A percentile compares a stretch with the other conserved stretches of the same genome.
phyloP scores from a whole-genome alignment of 208 protist genomes.

The Endotrypanum monterogeii region DNA sequence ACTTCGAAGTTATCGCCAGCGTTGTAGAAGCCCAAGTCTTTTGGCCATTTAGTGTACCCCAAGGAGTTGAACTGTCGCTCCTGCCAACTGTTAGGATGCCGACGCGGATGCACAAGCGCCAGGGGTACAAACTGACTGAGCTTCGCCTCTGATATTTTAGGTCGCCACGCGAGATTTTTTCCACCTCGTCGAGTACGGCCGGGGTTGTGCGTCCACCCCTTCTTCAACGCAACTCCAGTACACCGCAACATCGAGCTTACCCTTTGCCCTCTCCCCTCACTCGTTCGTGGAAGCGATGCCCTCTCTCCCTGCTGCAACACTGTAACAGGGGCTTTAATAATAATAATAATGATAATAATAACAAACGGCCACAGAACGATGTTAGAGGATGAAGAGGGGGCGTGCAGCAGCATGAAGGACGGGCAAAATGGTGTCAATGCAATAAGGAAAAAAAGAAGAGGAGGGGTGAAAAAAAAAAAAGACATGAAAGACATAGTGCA shows the following conservation, averaged over 20 bases:
- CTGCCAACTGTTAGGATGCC: slow-evolving; percentile 88
- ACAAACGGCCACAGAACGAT: no score
- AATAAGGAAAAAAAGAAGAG: background rate
- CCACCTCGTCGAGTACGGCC: slow-evolving; percentile 78
- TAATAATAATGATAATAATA: no score
- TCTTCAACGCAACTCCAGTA: slow-evolving; percentile 70
- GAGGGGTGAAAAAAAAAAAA: background rate
- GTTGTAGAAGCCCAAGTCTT: slow-evolving; percentile 92
- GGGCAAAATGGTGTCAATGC: background rate
- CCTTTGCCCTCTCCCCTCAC: background rate
- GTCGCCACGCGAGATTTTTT: slow-evolving; percentile 89
- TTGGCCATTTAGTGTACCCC: slow-evolving; percentile 91
- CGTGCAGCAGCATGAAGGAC: background rate
- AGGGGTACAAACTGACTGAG: slow-evolving; percentile 82
- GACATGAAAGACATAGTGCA: background rate
- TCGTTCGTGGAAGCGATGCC: background rate
- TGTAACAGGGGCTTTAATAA: no score
- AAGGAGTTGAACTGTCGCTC: slow-evolving; percentile 80
- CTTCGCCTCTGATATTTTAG: slow-evolving; percentile 72
- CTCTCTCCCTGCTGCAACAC: no score
- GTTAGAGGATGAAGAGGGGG: background rate
- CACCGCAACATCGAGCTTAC: slow-evolving; percentile 59
- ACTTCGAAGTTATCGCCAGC: slow-evolving; percentile 91
- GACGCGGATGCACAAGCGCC: slow-evolving; percentile 77
- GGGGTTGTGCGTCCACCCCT: slow-evolving; percentile 89